phyloP scores from a whole-genome alignment of 805 yeast genomes.

The Kluyveromyces wickerhamii region DNA sequence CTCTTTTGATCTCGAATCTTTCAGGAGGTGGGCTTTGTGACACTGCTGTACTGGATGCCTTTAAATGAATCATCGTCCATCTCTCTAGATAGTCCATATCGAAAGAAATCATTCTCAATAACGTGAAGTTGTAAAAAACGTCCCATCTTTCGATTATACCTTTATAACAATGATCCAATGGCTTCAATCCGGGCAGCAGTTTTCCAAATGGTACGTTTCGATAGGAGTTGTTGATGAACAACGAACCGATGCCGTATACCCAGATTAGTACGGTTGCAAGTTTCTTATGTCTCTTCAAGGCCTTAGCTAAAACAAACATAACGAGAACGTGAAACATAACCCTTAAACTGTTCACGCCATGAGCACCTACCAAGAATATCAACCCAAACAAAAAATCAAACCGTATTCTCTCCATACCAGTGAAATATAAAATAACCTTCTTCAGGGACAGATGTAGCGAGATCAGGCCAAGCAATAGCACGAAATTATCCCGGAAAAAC shows the following conservation, averaged over 20 bases:
- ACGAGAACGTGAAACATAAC: slow-evolving; percentile 50
- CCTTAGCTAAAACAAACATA: slow-evolving; percentile 33
- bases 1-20: slow-evolving; percentile 18
- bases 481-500: slow-evolving; percentile 77
- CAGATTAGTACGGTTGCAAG: slow-evolving; percentile 47
- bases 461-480: slow-evolving; percentile 49
- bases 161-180: slow-evolving; percentile 52
- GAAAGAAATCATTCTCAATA: slow-evolving; percentile 76
- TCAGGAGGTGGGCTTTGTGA: slow-evolving; percentile 6
- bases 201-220: slow-evolving; percentile 46
- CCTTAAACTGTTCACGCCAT: slow-evolving; percentile 67
- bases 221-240: slow-evolving; percentile 69
- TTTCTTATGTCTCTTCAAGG: slow-evolving; percentile 24
- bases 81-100: slow-evolving; percentile 64
- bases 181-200: slow-evolving; percentile 34
- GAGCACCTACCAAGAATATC: slow-evolving; percentile 60
- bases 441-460: slow-evolving; percentile 48
- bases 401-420: slow-evolving; percentile 35
- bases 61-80: slow-evolving; percentile 13
- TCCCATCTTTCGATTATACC: slow-evolving; percentile 93
- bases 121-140: slow-evolving; percentile 84
- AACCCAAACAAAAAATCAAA: slow-evolving; percentile 73
- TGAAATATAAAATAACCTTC: slow-evolving; percentile 19
- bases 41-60: slow-evolving; percentile 4
- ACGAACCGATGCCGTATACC: slow-evolving; percentile 69